phyloP scores from a whole-genome alignment of 2,329 filamentous ascomycete species.

The Cephalotrichum gorgonifer region DNA sequence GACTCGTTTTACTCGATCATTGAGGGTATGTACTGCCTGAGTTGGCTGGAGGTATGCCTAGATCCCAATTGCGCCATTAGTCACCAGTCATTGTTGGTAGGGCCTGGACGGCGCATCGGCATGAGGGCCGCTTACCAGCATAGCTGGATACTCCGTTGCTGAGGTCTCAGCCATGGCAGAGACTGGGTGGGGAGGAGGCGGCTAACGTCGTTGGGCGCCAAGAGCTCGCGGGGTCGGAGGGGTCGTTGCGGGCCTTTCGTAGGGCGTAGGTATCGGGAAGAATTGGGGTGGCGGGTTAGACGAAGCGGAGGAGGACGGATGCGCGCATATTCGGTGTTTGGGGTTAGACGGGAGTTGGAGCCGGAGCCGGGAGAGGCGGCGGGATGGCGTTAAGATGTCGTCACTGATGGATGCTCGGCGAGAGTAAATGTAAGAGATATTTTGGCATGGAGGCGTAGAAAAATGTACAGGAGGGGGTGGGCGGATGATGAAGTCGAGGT shows the following conservation, averaged over 20 bases:
- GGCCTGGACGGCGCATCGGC: background rate
- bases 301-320: background rate
- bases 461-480: background rate
- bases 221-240: constrained; percentile 8
- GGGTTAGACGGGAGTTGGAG: no score
- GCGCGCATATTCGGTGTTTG: background rate
- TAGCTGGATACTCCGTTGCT: constrained; percentile 82
- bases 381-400: background rate
- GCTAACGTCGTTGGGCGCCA: background rate
- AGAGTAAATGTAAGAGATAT: background rate
- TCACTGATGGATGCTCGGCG: background rate
- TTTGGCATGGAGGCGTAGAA: background rate
- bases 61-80: constrained; percentile 5
- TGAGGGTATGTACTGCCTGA: constrained; percentile 72
- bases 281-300: background rate
- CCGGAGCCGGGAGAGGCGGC: background rate
- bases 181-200: constrained; percentile 25
- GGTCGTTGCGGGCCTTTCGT: background rate
- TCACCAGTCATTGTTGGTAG: background rate
- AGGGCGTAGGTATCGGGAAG: background rate
- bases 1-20: constrained; percentile 81
- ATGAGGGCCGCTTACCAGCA: constrained; percentile 62
- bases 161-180: constrained; percentile 68
- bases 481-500: background rate
- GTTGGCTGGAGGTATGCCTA: constrained; percentile 71